phyloP scores from a whole-genome alignment of 495 filamentous ascomycete species.

The Lasiosphaeria ovina region DNA sequence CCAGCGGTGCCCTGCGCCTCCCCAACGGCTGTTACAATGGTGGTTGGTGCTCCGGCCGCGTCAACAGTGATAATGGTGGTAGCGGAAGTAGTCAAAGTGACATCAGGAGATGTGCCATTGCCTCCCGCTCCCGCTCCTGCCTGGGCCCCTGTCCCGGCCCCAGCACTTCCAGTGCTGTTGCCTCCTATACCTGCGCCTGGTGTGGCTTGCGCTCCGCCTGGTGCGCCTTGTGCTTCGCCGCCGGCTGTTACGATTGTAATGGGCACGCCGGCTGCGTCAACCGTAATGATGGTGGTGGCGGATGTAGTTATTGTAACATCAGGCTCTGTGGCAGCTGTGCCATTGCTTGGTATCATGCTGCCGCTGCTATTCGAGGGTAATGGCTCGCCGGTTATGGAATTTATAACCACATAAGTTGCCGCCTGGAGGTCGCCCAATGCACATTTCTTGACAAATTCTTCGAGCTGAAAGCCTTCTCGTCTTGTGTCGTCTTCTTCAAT shows the following conservation, averaged over 20 bases:
- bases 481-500: constrained; percentile 11
- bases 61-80: constrained; percentile 16
- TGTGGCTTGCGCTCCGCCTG: not conserved
- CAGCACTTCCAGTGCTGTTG: not conserved
- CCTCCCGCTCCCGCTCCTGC: not conserved
- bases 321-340: constrained; percentile 1
- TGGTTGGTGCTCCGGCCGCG: not conserved
- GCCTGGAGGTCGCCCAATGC: constrained; percentile 9
- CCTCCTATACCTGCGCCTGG: not conserved
- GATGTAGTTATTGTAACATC: not conserved
- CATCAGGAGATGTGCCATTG: not conserved
- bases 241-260: constrained; percentile 2
- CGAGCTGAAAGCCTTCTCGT: constrained; percentile 16
- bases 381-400: not conserved
- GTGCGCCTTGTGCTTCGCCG: not conserved
- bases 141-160: not conserved
- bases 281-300: not conserved
- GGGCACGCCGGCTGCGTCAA: not conserved
- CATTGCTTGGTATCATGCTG: not conserved
- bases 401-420: constrained; percentile 10
- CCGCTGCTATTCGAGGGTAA: no score
- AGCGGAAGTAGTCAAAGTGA: not conserved
- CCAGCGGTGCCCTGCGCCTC: not conserved
- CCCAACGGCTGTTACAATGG: constrained; percentile 3
- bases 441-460: constrained; percentile 16